Conservation (phyloP, 2,329 filamentous ascomycete species). For the Nigrospora osmanthi region DNA sequence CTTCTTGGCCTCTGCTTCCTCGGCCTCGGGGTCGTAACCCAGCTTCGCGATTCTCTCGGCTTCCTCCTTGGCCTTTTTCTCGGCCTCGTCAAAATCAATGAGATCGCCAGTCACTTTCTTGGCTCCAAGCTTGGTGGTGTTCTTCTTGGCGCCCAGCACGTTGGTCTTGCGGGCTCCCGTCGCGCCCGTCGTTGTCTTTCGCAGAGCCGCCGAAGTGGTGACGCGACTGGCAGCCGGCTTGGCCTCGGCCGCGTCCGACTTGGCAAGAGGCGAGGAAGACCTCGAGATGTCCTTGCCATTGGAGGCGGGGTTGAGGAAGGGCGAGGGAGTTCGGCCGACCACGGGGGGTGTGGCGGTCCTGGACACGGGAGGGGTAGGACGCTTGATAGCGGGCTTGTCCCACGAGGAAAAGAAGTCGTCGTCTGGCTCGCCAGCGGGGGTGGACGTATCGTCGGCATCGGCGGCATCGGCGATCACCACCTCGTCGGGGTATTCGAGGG, state of each 20-base stretch:
- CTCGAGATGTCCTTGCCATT: conserved; percentile 67
- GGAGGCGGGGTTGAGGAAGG: conserved; percentile 73
- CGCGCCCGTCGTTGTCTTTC: conserved; percentile 57
- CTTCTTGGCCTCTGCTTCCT: conserved; percentile 46
- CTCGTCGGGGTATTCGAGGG: conserved; percentile 79
- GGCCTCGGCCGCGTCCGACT: conserved; percentile 47
- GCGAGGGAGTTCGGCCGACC: conserved; percentile 75
- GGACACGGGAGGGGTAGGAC: conserved; percentile 87
- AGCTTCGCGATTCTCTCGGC: conserved; percentile 92
- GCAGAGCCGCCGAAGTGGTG: conserved; percentile 71
- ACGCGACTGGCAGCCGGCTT: conserved; percentile 62
- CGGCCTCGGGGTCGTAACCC: conserved; percentile 89
- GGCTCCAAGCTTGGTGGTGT: conserved; percentile 71
- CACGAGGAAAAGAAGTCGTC: conserved; percentile 99
- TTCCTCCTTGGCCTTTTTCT: conserved; percentile 95
- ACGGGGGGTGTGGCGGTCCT: conserved; percentile 80
- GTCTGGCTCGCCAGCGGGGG: conserved; percentile 71
- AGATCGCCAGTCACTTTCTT: conserved; percentile 79
- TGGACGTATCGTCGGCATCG: conserved; percentile 57
- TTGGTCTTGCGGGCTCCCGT: conserved; percentile 70
- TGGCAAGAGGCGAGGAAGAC: conserved; percentile 73
- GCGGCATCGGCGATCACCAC: conserved; percentile 73
- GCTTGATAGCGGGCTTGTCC: conserved; percentile 97
- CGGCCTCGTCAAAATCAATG: conserved; percentile 95
- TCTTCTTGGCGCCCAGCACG: conserved; percentile 80